phyloP scores from a whole-genome alignment of 345 rosid species.

The Arabis alpina region DNA sequence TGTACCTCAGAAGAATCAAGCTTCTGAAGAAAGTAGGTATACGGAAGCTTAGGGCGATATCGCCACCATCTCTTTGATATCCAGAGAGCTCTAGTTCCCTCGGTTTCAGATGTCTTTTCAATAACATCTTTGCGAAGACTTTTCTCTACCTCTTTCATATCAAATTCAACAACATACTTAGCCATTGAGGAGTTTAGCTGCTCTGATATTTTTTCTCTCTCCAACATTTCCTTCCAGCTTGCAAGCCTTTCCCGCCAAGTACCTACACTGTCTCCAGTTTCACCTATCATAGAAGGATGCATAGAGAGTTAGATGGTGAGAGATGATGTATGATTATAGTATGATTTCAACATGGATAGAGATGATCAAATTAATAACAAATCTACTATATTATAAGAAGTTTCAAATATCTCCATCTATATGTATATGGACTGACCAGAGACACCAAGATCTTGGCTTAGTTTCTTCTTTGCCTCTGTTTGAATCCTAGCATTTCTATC shows the following conservation, averaged over 20 bases:
- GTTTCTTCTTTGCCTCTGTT: slow-evolving; percentile 66
- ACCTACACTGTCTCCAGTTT: slow-evolving; percentile 49
- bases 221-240: slow-evolving; percentile 71
- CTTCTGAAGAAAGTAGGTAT: slow-evolving; percentile 89
- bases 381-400: neutral
- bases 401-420: slow-evolving; percentile 6
- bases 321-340: no score
- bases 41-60: slow-evolving; percentile 91
- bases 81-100: slow-evolving; percentile 86
- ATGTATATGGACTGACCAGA: slow-evolving; percentile 51
- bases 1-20: slow-evolving; percentile 88
- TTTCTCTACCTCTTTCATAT: slow-evolving; percentile 95
- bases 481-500: slow-evolving; percentile 57
- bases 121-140: slow-evolving; percentile 85
- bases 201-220: slow-evolving; percentile 70
- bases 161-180: slow-evolving; percentile 90
- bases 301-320: slow-evolving; percentile 1
- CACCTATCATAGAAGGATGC: slow-evolving; percentile 47
- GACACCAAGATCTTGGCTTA: slow-evolving; percentile 67
- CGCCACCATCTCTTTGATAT: slow-evolving; percentile 99
- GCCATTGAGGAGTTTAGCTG: slow-evolving; percentile 63
- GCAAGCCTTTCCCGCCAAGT: slow-evolving; percentile 84
- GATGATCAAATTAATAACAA: slow-evolving; percentile 8
- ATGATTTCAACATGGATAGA: no score
- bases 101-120: slow-evolving; percentile 60